A percentile compares a stretch with the other conserved stretches of the same genome.
Evolutionary conservation across 2,329 filamentous ascomycete species (phyloP).

Genomic region (Cucurbitaria berberidis): DNA sequence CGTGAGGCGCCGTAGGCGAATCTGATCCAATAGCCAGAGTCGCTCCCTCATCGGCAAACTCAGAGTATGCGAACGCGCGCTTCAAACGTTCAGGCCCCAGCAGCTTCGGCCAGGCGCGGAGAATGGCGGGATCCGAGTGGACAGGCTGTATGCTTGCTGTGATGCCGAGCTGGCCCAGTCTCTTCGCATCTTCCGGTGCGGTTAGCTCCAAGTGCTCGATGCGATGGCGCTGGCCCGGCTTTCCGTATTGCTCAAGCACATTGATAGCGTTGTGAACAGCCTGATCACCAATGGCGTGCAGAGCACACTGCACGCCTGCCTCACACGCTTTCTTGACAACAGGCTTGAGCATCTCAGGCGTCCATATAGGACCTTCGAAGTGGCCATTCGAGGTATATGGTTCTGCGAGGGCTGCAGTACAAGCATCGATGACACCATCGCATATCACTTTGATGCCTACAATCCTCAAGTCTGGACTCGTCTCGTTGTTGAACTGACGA

Average conservation of each 20-base stretch:
- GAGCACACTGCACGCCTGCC: conserved; percentile 64
- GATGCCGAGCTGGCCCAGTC: conserved; percentile 65
- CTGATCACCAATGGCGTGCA: conserved; percentile 70
- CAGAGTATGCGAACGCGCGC: conserved; percentile 68
- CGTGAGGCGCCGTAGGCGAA: conserved; percentile 64
- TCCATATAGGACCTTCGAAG: conserved; percentile 62
- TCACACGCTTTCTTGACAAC: conserved; percentile 62
- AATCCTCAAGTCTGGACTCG: conserved; percentile 57
- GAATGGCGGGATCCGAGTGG: conserved; percentile 77
- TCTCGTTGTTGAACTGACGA: conserved; percentile 52
- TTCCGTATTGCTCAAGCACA: conserved; percentile 54
- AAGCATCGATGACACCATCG: conserved; percentile 70
- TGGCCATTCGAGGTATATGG: conserved; percentile 61
- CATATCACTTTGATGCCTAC: conserved; percentile 70
- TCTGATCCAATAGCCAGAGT: conserved; percentile 65
- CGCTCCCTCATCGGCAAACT: conserved; percentile 63
- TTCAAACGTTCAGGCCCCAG: conserved; percentile 61
- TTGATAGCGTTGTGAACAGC: conserved; percentile 66
- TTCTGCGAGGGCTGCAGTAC: conserved; percentile 66
- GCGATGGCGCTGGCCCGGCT: conserved; percentile 60
- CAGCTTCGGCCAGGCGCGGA: conserved; percentile 66
- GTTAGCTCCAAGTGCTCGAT: conserved; percentile 71
- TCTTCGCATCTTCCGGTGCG: conserved; percentile 59
- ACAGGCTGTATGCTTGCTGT: conserved; percentile 94
- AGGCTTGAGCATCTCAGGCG: conserved; percentile 57